Base-by-base conservation (phyloP, 257 asterid genomes). In the Gentiana dahurica region DNA sequence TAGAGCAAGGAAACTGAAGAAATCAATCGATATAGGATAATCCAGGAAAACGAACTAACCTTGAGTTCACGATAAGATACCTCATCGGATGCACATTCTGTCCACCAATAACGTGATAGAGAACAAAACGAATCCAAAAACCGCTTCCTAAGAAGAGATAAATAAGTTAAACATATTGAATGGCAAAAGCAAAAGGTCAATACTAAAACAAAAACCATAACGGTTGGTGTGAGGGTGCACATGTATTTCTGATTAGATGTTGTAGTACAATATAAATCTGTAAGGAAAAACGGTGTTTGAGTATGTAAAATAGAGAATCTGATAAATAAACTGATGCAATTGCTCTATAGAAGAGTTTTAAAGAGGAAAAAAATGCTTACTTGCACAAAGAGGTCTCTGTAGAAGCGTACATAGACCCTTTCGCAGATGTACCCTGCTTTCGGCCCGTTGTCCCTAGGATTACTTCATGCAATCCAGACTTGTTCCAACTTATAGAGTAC, bases 391-490 rank as follows among this genome's bases (percentile, higher is more conserved):
- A 78, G 45, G 95, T 73, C 79, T 87, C 88, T 0, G 95, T 87
- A 60, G 95, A 81, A 69, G 90, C 92, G 65, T 65, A 79, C 45
- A 78, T 48, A 12, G 95, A 86, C 55, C 98, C 98, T 76, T 91
- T 91, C 47, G 86, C 78, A 63, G 98, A 87, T 45, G 96, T 85
- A 38, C 98, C 98, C 81, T 87, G 95, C 82, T 91, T 91, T 74
- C 96, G 77, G 60, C 95, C 98, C n/a, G 87, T 87, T 65, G 93
- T 87, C 61, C 96, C 96, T 58, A 91, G 97, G 66, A 85, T 70
- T 60, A 87, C 98, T 73, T 91, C 98, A 61, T 85, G 92, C 73
- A 87, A 81, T 62, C 93, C 93, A 68, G 73, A 73, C 57, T 51
- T 75, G 62, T 75, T 85, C 94, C 96, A 91, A 77, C 95, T 85